Conservation (phyloP, 352 stramenopile genomes). For the Phytophthora sojae region DNA sequence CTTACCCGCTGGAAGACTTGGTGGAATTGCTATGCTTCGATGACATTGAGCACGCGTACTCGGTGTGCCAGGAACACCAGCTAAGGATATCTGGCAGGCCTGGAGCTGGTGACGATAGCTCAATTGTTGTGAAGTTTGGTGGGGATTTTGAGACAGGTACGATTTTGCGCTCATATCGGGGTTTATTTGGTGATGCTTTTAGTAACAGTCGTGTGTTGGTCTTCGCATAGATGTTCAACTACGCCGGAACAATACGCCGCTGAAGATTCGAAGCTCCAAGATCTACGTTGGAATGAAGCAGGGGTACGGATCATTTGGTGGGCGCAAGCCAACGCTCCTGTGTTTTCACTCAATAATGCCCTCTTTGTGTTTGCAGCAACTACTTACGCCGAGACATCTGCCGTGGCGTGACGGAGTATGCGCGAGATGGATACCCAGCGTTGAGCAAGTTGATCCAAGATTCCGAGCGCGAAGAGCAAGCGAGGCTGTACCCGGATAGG, state of each 20-base stretch:
- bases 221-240: slow-evolving; percentile 64
- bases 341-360: slow-evolving; percentile 5
- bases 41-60: slow-evolving; percentile 71
- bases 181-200: background rate
- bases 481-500: slow-evolving; percentile 67
- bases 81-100: slow-evolving; percentile 59
- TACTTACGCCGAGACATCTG: slow-evolving; percentile 78
- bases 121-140: slow-evolving; percentile 74
- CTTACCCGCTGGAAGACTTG: slow-evolving; percentile 70
- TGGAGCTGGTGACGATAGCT: slow-evolving; percentile 50
- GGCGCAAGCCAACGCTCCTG: background rate
- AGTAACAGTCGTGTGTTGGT: slow-evolving; percentile 9
- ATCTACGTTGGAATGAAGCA: slow-evolving; percentile 85
- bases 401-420: slow-evolving; percentile 85
- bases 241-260: slow-evolving; percentile 68
- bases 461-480: slow-evolving; percentile 61
- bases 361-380: slow-evolving; percentile 42
- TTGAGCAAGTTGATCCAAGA: slow-evolving; percentile 79
- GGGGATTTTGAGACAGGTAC: slow-evolving; percentile 82
- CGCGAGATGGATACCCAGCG: slow-evolving; percentile 68
- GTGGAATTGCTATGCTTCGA: slow-evolving; percentile 85
- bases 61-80: slow-evolving; percentile 73
- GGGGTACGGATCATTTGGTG: slow-evolving; percentile 51
- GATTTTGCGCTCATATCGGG: background rate
- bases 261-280: slow-evolving; percentile 62